These are phyloP conservation scores for Backusella psychrophila DNA, from an alignment of 192 early-diverging fungal species.

Conservation along the genomic window DNA sequence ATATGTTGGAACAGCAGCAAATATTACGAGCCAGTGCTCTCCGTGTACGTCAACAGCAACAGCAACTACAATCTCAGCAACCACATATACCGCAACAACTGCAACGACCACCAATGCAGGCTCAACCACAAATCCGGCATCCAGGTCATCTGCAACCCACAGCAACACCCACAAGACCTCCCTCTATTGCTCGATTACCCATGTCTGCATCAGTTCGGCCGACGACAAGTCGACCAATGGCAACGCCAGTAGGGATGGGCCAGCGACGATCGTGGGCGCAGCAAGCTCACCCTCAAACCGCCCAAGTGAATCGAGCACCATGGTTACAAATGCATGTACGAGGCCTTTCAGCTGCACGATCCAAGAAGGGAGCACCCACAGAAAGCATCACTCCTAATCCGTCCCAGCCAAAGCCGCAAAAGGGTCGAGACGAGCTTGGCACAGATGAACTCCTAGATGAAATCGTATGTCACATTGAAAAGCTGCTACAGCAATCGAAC, in stretches of 20 bases:
- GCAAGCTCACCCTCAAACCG: slow-evolving; percentile 17
- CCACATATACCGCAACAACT: slow-evolving; percentile 1
- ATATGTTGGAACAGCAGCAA: slow-evolving; percentile 21
- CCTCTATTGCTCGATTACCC: background rate
- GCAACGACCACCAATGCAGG: background rate
- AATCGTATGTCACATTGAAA: slow-evolving; percentile 11
- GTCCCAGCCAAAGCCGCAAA: background rate
- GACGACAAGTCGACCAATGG: background rate
- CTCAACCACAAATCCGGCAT: background rate
- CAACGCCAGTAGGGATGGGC: background rate
- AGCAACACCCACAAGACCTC: background rate
- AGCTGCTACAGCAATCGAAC: background rate
- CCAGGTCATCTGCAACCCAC: background rate
- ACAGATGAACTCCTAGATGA: slow-evolving; percentile 21
- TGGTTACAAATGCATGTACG: slow-evolving; percentile 21
- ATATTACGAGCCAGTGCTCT: slow-evolving; percentile 7
- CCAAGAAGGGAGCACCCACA: background rate
- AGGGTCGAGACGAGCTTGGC: slow-evolving; percentile 9
- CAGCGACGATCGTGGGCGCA: slow-evolving; percentile 22
- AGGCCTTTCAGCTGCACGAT: slow-evolving; percentile 9
- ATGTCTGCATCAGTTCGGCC: background rate
- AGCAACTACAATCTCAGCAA: background rate
- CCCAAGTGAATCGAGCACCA: background rate
- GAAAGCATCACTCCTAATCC: background rate
- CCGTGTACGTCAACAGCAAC: background rate